A percentile compares a stretch with the other conserved stretches of the same genome.
Conservation (phyloP, 768 basidiomycete genomes). For the Lactarius deliciosus region DNA sequence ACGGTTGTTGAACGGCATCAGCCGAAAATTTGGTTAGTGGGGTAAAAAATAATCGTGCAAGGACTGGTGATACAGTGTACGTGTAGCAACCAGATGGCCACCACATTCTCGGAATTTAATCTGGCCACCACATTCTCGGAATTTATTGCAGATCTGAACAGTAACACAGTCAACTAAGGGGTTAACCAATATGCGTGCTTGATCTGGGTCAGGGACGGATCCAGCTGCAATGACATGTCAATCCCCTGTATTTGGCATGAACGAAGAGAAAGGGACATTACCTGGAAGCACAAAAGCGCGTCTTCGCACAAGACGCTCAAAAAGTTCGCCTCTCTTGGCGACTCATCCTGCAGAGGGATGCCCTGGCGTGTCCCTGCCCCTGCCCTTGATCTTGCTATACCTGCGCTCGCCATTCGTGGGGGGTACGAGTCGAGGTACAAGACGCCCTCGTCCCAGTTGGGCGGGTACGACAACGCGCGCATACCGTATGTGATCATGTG, state of each 20-base stretch:
- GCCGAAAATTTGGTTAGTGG: no score
- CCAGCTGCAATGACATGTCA: not conserved
- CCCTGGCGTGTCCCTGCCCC: not conserved
- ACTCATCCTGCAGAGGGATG: not conserved
- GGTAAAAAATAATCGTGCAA: no score
- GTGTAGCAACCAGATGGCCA: no score
- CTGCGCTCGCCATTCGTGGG: not conserved
- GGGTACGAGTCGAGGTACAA: conserved; percentile 19
- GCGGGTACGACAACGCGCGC: conserved; percentile 15
- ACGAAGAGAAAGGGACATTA: not conserved
- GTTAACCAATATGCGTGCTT: conserved; percentile 17
- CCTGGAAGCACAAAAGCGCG: conserved; percentile 18
- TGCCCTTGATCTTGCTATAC: no score
- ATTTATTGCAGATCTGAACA: not conserved
- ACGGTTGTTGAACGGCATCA: no score
- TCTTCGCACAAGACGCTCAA: conserved; percentile 21
- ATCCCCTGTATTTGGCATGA: not conserved
- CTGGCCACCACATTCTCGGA: no score
- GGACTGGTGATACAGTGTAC: no score
- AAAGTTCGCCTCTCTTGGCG: not conserved
- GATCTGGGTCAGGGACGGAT: conserved; percentile 7
- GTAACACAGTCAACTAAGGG: conserved; percentile 1
- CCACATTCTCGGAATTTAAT: no score
- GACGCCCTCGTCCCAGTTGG: conserved; percentile 13
- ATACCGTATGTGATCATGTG: conserved; percentile 19